phyloP scores from a whole-genome alignment of 176 grass and related monocot genomes.

The Eragrostis curvula region DNA sequence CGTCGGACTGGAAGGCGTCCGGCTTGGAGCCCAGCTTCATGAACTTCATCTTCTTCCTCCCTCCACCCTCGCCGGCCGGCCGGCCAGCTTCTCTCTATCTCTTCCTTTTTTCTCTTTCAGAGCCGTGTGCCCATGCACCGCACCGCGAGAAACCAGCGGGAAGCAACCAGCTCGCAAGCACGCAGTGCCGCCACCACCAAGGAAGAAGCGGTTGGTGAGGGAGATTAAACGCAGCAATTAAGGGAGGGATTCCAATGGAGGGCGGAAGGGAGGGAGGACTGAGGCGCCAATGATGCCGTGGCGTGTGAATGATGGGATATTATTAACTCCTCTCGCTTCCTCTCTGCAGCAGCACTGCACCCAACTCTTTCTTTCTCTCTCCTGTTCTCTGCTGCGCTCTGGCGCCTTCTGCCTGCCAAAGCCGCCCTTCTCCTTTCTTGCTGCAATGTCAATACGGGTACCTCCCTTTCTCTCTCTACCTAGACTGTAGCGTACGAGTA shows the following conservation, averaged over 20 bases:
- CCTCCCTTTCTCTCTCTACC: neutral
- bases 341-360: neutral
- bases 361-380: slow-evolving; percentile 17
- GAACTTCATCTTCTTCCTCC: slow-evolving; percentile 76
- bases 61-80: neutral
- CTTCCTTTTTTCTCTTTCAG: neutral
- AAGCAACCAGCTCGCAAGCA: slow-evolving; percentile 8
- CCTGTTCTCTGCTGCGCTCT: slow-evolving; percentile 28
- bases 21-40: slow-evolving; percentile 99
- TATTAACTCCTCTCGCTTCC: slow-evolving; percentile 50
- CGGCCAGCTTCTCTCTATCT: neutral
- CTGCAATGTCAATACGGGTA: slow-evolving; percentile 48
- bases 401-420: slow-evolving; percentile 31
- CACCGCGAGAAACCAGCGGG: neutral
- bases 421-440: slow-evolving; percentile 43
- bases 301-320: slow-evolving; percentile 69
- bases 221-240: slow-evolving; percentile 51
- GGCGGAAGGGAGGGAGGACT: neutral
- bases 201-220: slow-evolving; percentile 39
- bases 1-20: slow-evolving; percentile 86
- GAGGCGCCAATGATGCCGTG: slow-evolving; percentile 53
- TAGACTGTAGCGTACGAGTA: slow-evolving; percentile 11
- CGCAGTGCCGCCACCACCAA: neutral
- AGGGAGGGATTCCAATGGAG: slow-evolving; percentile 37
- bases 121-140: slow-evolving; percentile 39